Evolutionary conservation across 331 rosid genomes (phyloP).

Genomic region (Rhamnella rubrinervis): DNA sequence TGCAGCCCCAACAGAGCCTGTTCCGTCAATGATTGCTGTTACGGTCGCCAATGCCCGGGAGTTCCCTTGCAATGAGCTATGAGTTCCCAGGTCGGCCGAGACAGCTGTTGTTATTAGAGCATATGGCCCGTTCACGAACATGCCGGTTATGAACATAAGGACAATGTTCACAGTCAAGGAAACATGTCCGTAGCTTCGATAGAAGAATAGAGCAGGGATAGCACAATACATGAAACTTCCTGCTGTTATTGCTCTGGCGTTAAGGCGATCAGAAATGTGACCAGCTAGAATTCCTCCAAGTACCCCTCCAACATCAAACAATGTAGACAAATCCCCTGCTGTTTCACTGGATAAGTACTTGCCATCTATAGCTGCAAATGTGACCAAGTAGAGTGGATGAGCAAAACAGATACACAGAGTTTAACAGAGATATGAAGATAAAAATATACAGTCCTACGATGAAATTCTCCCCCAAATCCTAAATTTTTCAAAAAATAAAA

Average conservation of each 20-base stretch:
- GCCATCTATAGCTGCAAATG: slow-evolving; percentile 85
- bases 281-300: slow-evolving; percentile 96
- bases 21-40: slow-evolving; percentile 93
- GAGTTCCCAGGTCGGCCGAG: slow-evolving; percentile 97
- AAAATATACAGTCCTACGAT: background rate
- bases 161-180: slow-evolving; percentile 54
- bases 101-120: slow-evolving; percentile 98
- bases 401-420: background rate
- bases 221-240: slow-evolving; percentile 99
- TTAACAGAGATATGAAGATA: background rate
- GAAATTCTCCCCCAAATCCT: background rate
- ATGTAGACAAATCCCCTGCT: slow-evolving; percentile 79
- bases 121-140: slow-evolving; percentile 95
- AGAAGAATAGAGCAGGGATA: slow-evolving; percentile 91
- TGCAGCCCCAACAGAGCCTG: slow-evolving; percentile 98
- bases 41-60: slow-evolving; percentile 94
- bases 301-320: slow-evolving; percentile 95
- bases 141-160: slow-evolving; percentile 83
- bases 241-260: slow-evolving; percentile 92
- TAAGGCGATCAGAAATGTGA: slow-evolving; percentile 78
- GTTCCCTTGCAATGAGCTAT: slow-evolving; percentile 74
- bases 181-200: slow-evolving; percentile 70
- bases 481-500: too few relatives aligned
- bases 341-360: slow-evolving; percentile 69
- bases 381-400: background rate